Evolutionary conservation across 345 rosid genomes (phyloP).

Genomic region (Eucalyptus victrix): DNA sequence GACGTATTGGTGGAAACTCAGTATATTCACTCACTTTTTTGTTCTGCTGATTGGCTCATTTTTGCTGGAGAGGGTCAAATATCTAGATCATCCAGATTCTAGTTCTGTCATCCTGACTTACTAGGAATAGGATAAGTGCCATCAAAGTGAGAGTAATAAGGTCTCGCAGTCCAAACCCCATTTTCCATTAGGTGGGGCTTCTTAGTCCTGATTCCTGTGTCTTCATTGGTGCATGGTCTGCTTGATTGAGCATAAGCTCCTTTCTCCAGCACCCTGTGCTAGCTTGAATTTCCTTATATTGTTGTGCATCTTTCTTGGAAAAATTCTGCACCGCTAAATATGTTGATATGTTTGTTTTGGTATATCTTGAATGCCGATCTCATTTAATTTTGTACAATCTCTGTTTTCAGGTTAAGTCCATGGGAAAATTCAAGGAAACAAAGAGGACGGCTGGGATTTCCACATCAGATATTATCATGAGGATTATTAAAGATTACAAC

Average conservation of each 20-base stretch:
- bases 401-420: conserved; percentile 53
- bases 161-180: not conserved
- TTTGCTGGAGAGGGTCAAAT: not conserved
- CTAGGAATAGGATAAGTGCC: not conserved
- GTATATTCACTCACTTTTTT: not conserved
- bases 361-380: not conserved
- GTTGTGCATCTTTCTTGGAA: not conserved
- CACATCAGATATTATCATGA: conserved; percentile 87
- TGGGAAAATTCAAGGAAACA: conserved; percentile 85
- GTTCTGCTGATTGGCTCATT: not conserved
- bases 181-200: not conserved
- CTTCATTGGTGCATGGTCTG: not conserved
- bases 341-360: not conserved
- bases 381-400: not conserved
- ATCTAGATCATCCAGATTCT: not conserved
- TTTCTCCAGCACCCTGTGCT: not conserved
- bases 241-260: not conserved
- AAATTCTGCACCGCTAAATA: not conserved
- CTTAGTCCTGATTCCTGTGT: not conserved
- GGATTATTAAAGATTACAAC: conserved; percentile 88
- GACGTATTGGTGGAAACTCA: not conserved
- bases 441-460: conserved; percentile 89
- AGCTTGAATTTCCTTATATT: not conserved
- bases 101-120: not conserved
- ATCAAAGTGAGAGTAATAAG: not conserved